Base-by-base conservation (phyloP, 768 basidiomycete species). In the Xanthoconium purpureum region DNA sequence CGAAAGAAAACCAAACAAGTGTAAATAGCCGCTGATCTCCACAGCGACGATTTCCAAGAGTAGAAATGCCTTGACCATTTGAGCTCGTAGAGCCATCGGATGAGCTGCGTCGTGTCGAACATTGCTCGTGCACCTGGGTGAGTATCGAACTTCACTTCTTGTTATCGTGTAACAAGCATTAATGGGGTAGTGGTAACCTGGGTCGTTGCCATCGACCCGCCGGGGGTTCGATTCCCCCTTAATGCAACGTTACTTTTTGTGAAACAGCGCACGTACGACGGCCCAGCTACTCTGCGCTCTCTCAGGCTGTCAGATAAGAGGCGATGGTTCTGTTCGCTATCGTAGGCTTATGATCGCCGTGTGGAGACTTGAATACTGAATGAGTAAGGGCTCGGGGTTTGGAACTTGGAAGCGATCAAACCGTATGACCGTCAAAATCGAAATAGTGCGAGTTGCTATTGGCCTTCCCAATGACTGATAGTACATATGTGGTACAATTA, bases 141-240 rank as follows among this genome's bases (percentile, higher is more conserved):
- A 24, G 24, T 24, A 24, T 24, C 4, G 24, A 4, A 24, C 4
- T 24, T 24, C 24, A 24, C 24, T 24, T 2, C 9, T 29, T 18
- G 28, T 17, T 29, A 3, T 5, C 6, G 24, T 29, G 3, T 11
- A 7, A 17, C 24, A 15, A 35, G 77, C 79, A 81, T 80, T 77
- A 80, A 79, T 82, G 78, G 80, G 78, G 80, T 81, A 81, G 80
- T 81, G 80, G 78, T 81, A 80, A 81, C 80, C 80, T 81, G 49
- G 51, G 51, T 81, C 78, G 79, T 81, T 81, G 80, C 79, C 80
- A 81, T 83, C 84, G 86, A 87, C 84, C 86, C 86, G 86, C 86
- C 86, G 86, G 84, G 85, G 84, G 86, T 88, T 88, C 85, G 84
- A 88, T 88, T 87, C 86, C 85, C 86, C 59, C 84, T 87, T 87